Conservation (phyloP, 176 grass and related monocot species). For the Hyparrhenia diplandra region DNA sequence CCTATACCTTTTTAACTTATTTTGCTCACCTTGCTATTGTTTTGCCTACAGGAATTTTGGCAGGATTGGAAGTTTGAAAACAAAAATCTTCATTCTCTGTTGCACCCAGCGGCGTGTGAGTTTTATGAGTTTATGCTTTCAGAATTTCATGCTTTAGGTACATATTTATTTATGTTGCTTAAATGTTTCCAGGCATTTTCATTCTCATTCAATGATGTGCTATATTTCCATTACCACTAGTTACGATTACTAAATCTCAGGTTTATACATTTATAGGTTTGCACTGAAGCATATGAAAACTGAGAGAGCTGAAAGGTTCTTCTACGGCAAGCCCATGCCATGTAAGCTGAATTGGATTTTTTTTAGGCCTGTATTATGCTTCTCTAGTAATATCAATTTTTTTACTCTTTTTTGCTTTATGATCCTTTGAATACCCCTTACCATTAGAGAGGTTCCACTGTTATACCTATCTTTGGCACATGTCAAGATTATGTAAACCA, state of each 20-base stretch:
- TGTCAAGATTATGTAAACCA: no score
- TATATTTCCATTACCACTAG: neutral
- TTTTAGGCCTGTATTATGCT: neutral
- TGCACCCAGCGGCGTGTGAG: slow-evolving; percentile 89
- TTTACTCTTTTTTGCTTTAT: neutral
- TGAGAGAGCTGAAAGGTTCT: slow-evolving; percentile 74
- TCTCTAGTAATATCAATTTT: slow-evolving; percentile 16
- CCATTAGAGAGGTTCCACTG: neutral
- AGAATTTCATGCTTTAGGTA: slow-evolving; percentile 4
- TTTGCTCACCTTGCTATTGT: slow-evolving; percentile 7
- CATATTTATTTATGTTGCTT: neutral
- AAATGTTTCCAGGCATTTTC: neutral
- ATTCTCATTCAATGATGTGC: neutral
- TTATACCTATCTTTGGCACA: no score
- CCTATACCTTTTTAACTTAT: neutral
- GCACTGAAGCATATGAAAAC: neutral
- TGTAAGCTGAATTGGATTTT: slow-evolving; percentile 62
- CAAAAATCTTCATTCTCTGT: slow-evolving; percentile 75
- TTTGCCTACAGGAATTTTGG: slow-evolving; percentile 44
- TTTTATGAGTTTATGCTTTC: slow-evolving; percentile 2
- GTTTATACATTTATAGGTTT: slow-evolving; percentile 28
- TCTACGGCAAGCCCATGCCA: slow-evolving; percentile 68
- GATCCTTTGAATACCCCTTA: neutral
- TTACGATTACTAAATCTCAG: neutral
- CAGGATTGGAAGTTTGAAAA: slow-evolving; percentile 62